These are phyloP conservation scores for Cardamine chenopodiifolia DNA, from an alignment of 345 rosid genomes.

Conservation along the genomic window DNA sequence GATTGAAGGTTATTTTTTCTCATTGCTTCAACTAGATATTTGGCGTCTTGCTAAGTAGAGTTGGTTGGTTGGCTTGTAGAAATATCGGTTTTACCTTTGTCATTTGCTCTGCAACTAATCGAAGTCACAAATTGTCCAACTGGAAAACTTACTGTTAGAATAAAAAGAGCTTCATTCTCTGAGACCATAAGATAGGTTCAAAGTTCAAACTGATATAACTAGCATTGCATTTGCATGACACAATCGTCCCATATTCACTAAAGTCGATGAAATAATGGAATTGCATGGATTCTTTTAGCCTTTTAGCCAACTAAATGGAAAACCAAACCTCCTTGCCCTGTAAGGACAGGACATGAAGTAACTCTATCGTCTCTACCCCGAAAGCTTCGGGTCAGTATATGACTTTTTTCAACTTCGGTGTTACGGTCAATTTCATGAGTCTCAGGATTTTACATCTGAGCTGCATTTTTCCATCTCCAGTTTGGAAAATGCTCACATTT, in stretches of 20 bases:
- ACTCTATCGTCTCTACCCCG: conserved; percentile 31
- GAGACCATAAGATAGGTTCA: conserved; percentile 11
- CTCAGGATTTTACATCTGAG: conserved; percentile 22
- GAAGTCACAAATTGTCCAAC: neutral
- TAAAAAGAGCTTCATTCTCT: neutral
- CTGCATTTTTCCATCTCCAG: conserved; percentile 31
- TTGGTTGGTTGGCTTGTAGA: neutral
- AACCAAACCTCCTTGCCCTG: conserved; percentile 26
- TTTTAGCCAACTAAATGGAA: too few relatives aligned
- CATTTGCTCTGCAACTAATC: neutral
- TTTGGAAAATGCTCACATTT: conserved; percentile 23
- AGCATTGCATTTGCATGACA: conserved; percentile 24
- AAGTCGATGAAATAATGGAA: conserved; percentile 32
- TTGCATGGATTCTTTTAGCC: conserved; percentile 42
- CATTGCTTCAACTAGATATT: conserved; percentile 11
- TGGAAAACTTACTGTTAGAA: conserved; percentile 14
- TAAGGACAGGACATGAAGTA: conserved; percentile 42
- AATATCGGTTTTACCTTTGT: neutral
- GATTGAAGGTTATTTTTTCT: neutral
- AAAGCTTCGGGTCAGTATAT: conserved; percentile 37
- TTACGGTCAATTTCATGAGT: conserved; percentile 18
- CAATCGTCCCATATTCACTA: neutral
- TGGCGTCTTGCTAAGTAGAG: conserved; percentile 4
- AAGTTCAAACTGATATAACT: conserved; percentile 21
- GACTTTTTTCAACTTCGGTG: conserved; percentile 22